Evolutionary conservation across 768 basidiomycete genomes (phyloP).

Genomic region (Crepidotus variabilis): DNA sequence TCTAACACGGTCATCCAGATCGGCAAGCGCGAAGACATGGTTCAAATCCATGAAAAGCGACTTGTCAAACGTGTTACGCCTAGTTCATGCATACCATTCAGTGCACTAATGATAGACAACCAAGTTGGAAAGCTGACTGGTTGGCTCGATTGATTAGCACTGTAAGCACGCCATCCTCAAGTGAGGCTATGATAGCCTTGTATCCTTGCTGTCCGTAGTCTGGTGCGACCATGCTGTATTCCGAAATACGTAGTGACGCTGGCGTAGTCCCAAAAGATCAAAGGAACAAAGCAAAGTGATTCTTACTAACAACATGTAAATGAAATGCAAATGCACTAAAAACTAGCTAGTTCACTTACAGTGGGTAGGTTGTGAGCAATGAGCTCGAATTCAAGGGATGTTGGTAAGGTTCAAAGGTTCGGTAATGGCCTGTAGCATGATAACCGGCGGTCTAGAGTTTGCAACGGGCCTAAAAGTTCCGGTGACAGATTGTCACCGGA

Average conservation of each 20-base stretch:
- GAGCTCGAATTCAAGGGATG: too few species aligned
- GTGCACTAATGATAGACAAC: not conserved
- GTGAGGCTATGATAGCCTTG: slow-evolving; percentile 34
- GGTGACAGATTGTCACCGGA: too few species aligned
- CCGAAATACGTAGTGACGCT: not conserved
- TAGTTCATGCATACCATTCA: slow-evolving; percentile 12
- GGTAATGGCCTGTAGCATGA: too few species aligned
- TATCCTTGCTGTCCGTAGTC: not conserved
- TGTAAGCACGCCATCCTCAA: slow-evolving; percentile 42
- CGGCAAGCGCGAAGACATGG: slow-evolving; percentile 40
- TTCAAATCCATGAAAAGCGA: slow-evolving; percentile 34
- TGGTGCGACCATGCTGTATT: not conserved
- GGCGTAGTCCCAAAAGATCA: not conserved
- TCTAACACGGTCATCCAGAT: slow-evolving; percentile 50
- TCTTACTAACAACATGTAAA: too few species aligned
- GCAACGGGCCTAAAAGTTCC: too few species aligned
- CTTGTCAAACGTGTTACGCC: slow-evolving; percentile 41
- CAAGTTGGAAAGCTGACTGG: slow-evolving; percentile 28
- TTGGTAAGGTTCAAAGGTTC: too few species aligned
- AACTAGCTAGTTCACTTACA: too few species aligned
- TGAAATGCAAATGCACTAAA: too few species aligned
- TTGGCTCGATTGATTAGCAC: slow-evolving; percentile 45
- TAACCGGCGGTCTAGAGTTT: too few species aligned
- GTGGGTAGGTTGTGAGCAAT: too few species aligned
- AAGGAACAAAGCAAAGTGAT: too few species aligned